Base-by-base conservation (phyloP, 2,329 filamentous ascomycete species). In the Trichocomaceae sp. region DNA sequence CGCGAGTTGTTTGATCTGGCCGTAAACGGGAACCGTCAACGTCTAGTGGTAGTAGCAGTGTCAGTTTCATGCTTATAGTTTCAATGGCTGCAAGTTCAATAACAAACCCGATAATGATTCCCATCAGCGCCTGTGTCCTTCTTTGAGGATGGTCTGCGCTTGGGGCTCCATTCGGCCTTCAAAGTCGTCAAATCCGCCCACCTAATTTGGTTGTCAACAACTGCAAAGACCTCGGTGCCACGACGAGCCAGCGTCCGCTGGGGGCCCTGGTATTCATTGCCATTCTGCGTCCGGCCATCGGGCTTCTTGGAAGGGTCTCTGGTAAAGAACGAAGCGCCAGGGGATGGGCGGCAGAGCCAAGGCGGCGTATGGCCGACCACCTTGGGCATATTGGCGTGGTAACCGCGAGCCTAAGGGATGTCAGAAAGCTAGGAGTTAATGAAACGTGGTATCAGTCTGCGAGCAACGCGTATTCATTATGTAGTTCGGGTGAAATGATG, bases 201-300 rank as follows among this genome's bases (percentile, higher is more conserved):
- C 69, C 91, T 82, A 58, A 99, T 87, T 71, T 97, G 89, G 63
- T 87, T 91, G 48, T 91, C 91, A 41, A 87, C 85, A 19, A 90
- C 91, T 12, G 90, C 84, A 67, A 97, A 97, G 9, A 97, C 77
- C 65, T 99, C 91, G 1, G 88, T 90, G 15, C 88, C 90, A 57
- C 92, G 80, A 49, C 82, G 83, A 9, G 90, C 91, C 63, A 97
- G 85, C 0, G 84, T 90, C 59, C 75, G 76, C 19, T 68, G 71
- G 1, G 81, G 72, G 2, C 77, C 72, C n/a, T 60, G 59, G 29
- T 67, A 67, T 13, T 48, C 46, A 26, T 68, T 52, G 61, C 47
- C 64, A 59, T 56, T 64, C 59, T 63, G 60, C n/a, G 57, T 47
- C 59, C 62, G 61, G 58, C 59, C 58, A 50, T 61, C 62, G 46